phyloP scores from a whole-genome alignment of 2,329 filamentous ascomycete species.

The Hypoxylon sp. region DNA sequence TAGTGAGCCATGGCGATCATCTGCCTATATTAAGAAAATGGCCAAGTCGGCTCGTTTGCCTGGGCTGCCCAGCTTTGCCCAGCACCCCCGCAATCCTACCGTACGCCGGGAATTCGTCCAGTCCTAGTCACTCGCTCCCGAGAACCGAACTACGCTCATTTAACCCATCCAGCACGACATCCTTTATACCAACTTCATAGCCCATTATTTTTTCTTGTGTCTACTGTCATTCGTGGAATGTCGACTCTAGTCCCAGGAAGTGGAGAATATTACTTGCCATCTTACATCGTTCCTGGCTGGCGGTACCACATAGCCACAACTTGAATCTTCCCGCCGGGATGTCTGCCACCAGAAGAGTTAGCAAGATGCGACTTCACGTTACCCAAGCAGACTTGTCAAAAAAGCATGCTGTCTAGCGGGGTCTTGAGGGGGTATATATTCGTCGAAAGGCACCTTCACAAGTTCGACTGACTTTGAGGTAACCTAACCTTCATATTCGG shows the following conservation, averaged over 20 bases:
- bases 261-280: constrained; percentile 28
- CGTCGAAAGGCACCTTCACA: constrained; percentile 10
- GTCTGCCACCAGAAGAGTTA: constrained; percentile 4
- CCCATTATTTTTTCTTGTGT: constrained; percentile 5
- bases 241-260: constrained; percentile 15
- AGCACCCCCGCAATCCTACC: constrained; percentile 34
- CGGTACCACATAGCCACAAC: constrained; percentile 19
- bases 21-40: constrained; percentile 31
- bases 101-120: constrained; percentile 26
- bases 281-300: constrained; percentile 20
- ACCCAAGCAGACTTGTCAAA: constrained; percentile 24
- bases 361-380: constrained; percentile 36
- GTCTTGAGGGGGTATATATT: constrained; percentile 41
- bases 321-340: constrained; percentile 19
- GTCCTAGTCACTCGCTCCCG: constrained; percentile 27
- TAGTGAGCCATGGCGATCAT: constrained; percentile 32
- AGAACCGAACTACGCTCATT: constrained; percentile 41
- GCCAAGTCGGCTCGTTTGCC: constrained; percentile 28
- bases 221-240: constrained; percentile 31
- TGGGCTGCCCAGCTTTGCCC: constrained; percentile 27
- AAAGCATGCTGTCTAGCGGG: constrained; percentile 24
- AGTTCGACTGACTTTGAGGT: constrained; percentile 22
- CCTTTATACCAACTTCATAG: constrained; percentile 26
- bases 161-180: constrained; percentile 37
- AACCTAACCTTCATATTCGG: background rate